Percentiles rank a stretch among this genome's conserved stretches.
phyloP scores from a whole-genome alignment of 768 basidiomycete genomes.

The Trametes coccinea region DNA sequence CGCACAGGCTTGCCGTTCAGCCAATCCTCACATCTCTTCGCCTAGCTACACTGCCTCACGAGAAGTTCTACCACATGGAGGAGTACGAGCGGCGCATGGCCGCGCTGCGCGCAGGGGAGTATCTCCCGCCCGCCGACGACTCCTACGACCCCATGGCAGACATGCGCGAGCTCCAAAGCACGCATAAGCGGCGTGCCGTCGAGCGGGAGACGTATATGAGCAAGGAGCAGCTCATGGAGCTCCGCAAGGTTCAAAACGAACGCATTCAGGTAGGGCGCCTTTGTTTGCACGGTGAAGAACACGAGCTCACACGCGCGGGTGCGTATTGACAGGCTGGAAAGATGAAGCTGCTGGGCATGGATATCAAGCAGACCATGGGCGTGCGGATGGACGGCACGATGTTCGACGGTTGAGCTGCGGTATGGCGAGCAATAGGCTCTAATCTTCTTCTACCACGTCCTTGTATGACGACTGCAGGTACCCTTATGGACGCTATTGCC shows the following conservation, averaged over 20 bases:
- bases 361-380: slow-evolving; percentile 80
- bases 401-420: slow-evolving; percentile 46
- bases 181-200: slow-evolving; percentile 64
- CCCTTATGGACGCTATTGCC: too few species aligned
- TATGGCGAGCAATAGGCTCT: background rate
- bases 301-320: background rate
- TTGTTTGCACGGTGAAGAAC: too few species aligned
- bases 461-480: too few species aligned
- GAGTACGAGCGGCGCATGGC: slow-evolving; percentile 84
- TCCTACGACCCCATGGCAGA: slow-evolving; percentile 84
- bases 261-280: slow-evolving; percentile 63
- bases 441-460: background rate
- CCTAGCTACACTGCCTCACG: slow-evolving; percentile 82
- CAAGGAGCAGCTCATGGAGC: slow-evolving; percentile 77
- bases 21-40: background rate
- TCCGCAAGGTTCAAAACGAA: slow-evolving; percentile 84
- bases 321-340: slow-evolving; percentile 58
- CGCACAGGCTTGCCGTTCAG: background rate
- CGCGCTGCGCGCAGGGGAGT: slow-evolving; percentile 81
- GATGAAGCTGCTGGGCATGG: slow-evolving; percentile 88
- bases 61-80: slow-evolving; percentile 93
- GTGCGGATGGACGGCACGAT: slow-evolving; percentile 80
- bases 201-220: slow-evolving; percentile 77
- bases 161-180: slow-evolving; percentile 70
- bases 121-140: slow-evolving; percentile 68